These are phyloP conservation scores for Cymbopogon flexuosus DNA, from an alignment of 202 grass and related monocot genomes.

Conservation along the genomic window DNA sequence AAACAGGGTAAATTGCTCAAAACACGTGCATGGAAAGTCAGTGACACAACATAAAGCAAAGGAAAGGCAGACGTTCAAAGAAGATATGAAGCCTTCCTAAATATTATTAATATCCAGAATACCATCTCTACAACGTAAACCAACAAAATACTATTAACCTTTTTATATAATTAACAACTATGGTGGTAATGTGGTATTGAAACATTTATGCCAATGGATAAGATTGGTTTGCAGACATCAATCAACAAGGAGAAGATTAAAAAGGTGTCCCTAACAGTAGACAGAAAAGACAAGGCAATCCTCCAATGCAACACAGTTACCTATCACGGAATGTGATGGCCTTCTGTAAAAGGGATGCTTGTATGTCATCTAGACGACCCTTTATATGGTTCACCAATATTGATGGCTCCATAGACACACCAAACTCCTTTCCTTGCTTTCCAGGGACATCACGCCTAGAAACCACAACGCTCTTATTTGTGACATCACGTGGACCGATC, in stretches of 20 bases:
- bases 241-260: background rate
- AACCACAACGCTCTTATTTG: constrained; percentile 69
- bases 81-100: background rate
- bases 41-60: background rate
- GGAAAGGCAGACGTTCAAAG: background rate
- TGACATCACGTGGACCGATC: constrained; percentile 82
- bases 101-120: background rate
- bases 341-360: constrained; percentile 71
- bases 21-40: background rate
- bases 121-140: background rate
- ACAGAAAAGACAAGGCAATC: background rate
- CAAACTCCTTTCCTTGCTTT: constrained; percentile 94
- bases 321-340: constrained; percentile 89
- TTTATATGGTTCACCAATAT: constrained; percentile 68
- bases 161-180: background rate
- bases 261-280: background rate
- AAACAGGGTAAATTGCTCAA: background rate
- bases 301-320: constrained; percentile 25
- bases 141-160: background rate
- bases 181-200: background rate
- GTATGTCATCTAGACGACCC: constrained; percentile 78
- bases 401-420: constrained; percentile 80
- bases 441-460: constrained; percentile 84
- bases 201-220: background rate
- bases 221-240: background rate